Evolutionary conservation across 305 asterid genomes (phyloP), one percentile per base, ranked within the genome.

Genomic region (Rubia peregrina): DNA sequence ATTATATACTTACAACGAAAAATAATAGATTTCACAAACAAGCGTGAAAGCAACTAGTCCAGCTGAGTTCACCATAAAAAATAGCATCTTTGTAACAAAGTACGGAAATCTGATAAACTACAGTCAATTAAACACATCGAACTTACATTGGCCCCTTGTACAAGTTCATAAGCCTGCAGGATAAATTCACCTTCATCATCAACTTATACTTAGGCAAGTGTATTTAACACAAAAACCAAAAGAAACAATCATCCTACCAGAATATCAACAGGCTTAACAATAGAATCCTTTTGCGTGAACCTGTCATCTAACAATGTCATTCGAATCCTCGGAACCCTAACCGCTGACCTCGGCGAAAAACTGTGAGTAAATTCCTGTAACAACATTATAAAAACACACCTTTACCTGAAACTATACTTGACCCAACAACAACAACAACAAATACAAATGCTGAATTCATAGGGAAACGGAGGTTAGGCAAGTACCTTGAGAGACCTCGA

Each of bases 81-180:
- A 24, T 9, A 9, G 16, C 30, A 60, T 41, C 14, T 17, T 10
- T 44, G 66, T 9, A 16, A 43, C 22, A 38, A 71, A 46, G 12
- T 60, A 30, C 46, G n/a, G 68, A 46, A 43, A 49, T 10, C 69
- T 33, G 46, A 16, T 44, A 60, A 42, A 65, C 41, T 21, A 48
- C 24, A 62, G 9, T 9, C 26, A 11, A 10, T 19, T 43, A 70
- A 67, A 42, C 22, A 68, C 68, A 67, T 8, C 65, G 49, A 73
- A 85, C 98, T 87, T 82, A 90, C 98, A 80, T 89, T 84, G 70
- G 89, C 83, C 76, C 98, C 97, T 85, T 93, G 98, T 65, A 93
- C 91, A 80, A 93, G 96, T 72, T 90, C 96, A 78, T 89, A 93
- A 1, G 95, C 98, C 98, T 93, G 94, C 89, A 79, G 4, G 67